These are phyloP conservation scores for Pseudofabraea citricarpa DNA, from an alignment of 2,329 filamentous ascomycete species.

Conservation along the genomic window DNA sequence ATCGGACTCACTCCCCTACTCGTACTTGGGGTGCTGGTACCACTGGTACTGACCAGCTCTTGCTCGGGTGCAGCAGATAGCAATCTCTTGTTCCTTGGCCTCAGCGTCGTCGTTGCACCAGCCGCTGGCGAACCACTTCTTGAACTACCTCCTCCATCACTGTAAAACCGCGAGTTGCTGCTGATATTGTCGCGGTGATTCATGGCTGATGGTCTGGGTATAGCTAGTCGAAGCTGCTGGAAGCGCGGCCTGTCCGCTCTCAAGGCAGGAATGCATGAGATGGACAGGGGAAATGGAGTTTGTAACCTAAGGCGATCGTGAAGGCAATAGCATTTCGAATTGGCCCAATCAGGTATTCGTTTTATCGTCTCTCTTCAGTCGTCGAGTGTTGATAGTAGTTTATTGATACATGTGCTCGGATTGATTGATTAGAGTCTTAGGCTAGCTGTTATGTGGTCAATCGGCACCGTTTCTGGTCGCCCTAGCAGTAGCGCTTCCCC, in stretches of 20 bases:
- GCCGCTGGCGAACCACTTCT: conserved; percentile 1
- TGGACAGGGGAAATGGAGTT: neutral
- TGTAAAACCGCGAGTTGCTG: conserved; percentile 9
- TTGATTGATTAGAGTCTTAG: neutral
- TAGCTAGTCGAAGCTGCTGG: conserved; percentile 6
- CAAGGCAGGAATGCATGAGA: conserved; percentile 17
- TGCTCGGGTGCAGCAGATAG: conserved; percentile 22
- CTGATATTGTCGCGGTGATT: conserved; percentile 2
- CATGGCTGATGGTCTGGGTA: neutral
- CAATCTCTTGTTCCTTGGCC: conserved; percentile 24
- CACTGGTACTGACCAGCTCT: conserved; percentile 23
- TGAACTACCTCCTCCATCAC: conserved; percentile 4
- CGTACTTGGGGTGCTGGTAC: conserved; percentile 29
- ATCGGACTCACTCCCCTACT: conserved; percentile 46
- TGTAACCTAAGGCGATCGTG: neutral
- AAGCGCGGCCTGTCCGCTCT: conserved; percentile 17
- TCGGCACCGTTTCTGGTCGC: neutral
- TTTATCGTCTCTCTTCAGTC: neutral
- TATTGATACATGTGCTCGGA: neutral
- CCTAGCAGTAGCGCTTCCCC: neutral
- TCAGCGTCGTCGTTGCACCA: conserved; percentile 13
- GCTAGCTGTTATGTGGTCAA: neutral
- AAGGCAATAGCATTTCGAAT: neutral
- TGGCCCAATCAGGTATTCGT: neutral
- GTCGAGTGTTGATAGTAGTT: neutral